phyloP scores from a whole-genome alignment of 2,329 filamentous ascomycete genomes.

The Trichoderma citrinoviride region DNA sequence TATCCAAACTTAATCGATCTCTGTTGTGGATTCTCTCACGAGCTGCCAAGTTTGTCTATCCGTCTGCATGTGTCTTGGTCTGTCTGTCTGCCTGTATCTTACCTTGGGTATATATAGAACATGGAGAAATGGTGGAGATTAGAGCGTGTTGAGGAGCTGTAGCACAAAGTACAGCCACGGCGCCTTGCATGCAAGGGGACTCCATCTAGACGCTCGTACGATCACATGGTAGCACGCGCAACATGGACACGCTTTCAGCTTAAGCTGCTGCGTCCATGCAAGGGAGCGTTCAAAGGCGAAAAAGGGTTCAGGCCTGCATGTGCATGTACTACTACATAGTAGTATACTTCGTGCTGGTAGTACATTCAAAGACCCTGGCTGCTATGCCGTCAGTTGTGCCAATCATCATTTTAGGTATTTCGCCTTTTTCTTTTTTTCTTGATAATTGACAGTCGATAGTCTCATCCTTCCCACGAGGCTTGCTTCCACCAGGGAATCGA shows the following conservation, averaged over 20 bases:
- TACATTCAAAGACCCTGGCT: background rate
- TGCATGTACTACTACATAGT: background rate
- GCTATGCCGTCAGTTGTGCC: background rate
- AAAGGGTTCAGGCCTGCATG: too few species aligned
- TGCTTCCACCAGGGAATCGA: background rate
- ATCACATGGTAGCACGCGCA: too few species aligned
- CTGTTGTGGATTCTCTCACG: background rate
- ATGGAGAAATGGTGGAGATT: background rate
- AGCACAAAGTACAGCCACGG: background rate
- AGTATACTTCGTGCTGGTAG: background rate
- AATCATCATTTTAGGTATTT: background rate
- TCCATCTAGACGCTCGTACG: too few species aligned
- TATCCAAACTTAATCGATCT: background rate
- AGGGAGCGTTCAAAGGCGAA: background rate
- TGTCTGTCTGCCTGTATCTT: too few species aligned
- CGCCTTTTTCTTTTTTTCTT: background rate
- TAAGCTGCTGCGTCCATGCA: background rate
- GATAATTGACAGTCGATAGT: slow-evolving; percentile 19
- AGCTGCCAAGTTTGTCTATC: slow-evolving; percentile 1
- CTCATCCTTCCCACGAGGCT: background rate
- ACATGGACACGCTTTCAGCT: too few species aligned
- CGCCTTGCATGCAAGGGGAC: background rate
- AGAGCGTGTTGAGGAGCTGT: background rate
- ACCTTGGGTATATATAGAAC: background rate
- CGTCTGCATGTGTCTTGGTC: too few species aligned